A percentile compares a stretch with the other conserved stretches of the same genome.
These are phyloP conservation scores for Metschnikowia noctiluminum DNA, from an alignment of 805 yeast genomes.

Conservation along the genomic window DNA sequence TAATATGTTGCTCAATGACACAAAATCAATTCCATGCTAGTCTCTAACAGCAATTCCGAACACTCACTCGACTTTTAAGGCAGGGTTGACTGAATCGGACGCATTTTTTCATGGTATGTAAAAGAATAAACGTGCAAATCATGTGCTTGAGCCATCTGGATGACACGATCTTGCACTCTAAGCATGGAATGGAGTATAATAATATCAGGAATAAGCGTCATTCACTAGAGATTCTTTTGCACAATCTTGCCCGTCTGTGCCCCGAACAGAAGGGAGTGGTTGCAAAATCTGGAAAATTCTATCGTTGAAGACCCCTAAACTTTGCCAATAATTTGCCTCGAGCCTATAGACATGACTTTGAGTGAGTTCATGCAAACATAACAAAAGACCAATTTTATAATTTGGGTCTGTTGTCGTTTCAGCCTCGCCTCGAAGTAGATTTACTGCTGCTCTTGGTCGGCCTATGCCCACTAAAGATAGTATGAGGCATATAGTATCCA, in stretches of 20 bases:
- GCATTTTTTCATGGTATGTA: not conserved
- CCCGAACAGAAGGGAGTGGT: not conserved
- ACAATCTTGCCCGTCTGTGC: not conserved
- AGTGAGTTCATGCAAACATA: slow-evolving; percentile 8
- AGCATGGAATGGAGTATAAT: not conserved
- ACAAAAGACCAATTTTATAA: slow-evolving; percentile 4
- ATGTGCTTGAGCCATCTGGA: not conserved
- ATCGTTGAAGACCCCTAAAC: not conserved
- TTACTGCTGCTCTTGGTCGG: slow-evolving; percentile 8
- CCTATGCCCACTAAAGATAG: slow-evolving; percentile 13
- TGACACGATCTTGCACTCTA: not conserved
- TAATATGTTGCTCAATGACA: not conserved
- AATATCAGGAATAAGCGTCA: slow-evolving; percentile 6
- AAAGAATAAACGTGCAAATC: not conserved
- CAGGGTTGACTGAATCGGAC: not conserved
- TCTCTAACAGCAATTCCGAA: slow-evolving; percentile 1
- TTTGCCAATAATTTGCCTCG: slow-evolving; percentile 11
- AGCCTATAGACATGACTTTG: not conserved
- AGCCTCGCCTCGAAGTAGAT: slow-evolving; percentile 6
- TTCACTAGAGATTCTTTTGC: not conserved
- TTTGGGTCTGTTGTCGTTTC: slow-evolving; percentile 6
- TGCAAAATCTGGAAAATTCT: not conserved
- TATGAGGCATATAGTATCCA: slow-evolving; percentile 6
- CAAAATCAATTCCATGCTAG: too few species aligned
- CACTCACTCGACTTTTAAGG: not conserved